A percentile compares a stretch with the other conserved stretches of the same genome.
phyloP scores from a whole-genome alignment of 2,329 filamentous ascomycete genomes.

The Cladosporium sp. region DNA sequence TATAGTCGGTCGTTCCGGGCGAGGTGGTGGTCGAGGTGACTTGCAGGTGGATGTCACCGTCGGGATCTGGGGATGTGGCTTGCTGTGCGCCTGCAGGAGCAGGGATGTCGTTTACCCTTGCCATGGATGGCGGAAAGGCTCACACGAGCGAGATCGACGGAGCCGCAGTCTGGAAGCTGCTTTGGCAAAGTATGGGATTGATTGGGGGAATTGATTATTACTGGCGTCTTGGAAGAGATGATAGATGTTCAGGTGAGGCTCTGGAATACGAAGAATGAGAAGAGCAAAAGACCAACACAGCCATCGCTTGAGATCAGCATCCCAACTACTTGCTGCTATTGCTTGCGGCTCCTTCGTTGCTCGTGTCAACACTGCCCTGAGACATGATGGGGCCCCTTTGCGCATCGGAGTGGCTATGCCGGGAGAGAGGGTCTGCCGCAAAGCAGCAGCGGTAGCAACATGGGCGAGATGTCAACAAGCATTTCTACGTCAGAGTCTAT shows the following conservation, averaged over 20 bases:
- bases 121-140: slow-evolving; percentile 7
- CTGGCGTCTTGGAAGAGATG: background rate
- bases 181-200: background rate
- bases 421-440: no score
- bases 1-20: background rate
- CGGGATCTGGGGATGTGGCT: background rate
- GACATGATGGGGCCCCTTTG: background rate
- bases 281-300: background rate
- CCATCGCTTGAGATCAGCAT: background rate
- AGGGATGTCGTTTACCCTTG: background rate
- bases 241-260: background rate
- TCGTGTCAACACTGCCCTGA: background rate
- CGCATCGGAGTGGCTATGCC: no score
- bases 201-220: no score
- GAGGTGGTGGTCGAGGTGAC: slow-evolving; percentile 1
- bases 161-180: background rate
- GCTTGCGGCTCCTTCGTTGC: background rate
- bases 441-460: no score
- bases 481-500: no score
- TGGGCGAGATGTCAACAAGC: no score
- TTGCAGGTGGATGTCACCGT: background rate
- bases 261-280: background rate
- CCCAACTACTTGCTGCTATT: background rate
- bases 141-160: slow-evolving; percentile 11
- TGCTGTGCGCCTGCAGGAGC: background rate